A percentile compares a stretch with the other conserved stretches of the same genome.
Conservation (phyloP, 768 basidiomycete species). For the Calvatia gigantea region DNA sequence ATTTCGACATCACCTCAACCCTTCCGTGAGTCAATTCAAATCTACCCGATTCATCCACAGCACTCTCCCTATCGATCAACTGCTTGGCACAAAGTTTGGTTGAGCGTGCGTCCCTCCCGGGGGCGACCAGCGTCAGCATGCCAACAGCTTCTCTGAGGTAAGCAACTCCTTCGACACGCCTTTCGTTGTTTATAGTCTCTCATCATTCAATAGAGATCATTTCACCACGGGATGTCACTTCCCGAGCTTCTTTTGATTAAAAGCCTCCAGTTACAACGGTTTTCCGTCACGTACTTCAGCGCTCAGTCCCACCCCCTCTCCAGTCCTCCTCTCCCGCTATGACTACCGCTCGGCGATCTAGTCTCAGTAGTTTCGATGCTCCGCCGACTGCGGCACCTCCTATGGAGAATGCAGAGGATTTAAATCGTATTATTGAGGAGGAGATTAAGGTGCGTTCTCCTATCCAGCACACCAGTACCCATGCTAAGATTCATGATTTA, state of each 20-base stretch:
- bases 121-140: no score
- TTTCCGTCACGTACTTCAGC: background rate
- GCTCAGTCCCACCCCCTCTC: no score
- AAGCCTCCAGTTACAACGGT: background rate
- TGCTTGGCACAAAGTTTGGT: no score
- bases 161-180: background rate
- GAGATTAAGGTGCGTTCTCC: conserved; percentile 13
- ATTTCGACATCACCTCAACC: no score
- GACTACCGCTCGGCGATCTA: conserved; percentile 1
- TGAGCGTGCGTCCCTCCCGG: no score
- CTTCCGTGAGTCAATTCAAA: no score
- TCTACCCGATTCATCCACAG: no score
- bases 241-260: conserved; percentile 3
- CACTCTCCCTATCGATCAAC: no score
- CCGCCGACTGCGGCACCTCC: conserved; percentile 7
- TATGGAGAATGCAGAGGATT: conserved; percentile 3
- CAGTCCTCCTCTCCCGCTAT: background rate
- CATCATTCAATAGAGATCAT: conserved; percentile 1
- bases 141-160: background rate
- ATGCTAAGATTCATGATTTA: background rate
- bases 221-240: conserved; percentile 2
- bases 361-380: conserved; percentile 5
- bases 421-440: conserved; percentile 15
- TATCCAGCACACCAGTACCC: background rate
- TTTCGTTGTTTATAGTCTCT: background rate